These are phyloP conservation scores for Lithocarpus polystachyus DNA, from an alignment of 306 rosid species.

Conservation along the genomic window DNA sequence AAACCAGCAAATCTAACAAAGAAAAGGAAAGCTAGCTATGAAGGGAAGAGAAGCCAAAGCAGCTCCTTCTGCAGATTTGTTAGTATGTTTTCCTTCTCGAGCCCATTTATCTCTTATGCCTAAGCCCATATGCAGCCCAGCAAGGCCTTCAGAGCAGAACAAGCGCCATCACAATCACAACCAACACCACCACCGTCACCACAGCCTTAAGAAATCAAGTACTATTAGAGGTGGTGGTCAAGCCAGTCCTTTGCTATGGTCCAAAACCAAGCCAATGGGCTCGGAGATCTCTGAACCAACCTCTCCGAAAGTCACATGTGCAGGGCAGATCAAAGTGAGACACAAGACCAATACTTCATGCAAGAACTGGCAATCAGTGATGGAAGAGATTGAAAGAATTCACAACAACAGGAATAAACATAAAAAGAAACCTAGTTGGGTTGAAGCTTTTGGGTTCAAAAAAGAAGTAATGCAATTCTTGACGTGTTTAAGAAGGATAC, in stretches of 20 bases:
- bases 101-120: conserved; percentile 71
- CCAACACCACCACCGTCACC: too few relatives aligned
- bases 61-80: conserved; percentile 65
- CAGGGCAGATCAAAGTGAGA: conserved; percentile 88
- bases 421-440: conserved; percentile 57
- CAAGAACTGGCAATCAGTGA: conserved; percentile 86
- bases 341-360: conserved; percentile 41
- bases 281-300: conserved; percentile 75
- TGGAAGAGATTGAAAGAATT: conserved; percentile 94
- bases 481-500: conserved; percentile 63
- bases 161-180: conserved; percentile 36
- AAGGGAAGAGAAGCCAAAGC: conserved; percentile 55
- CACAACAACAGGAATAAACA: conserved; percentile 46
- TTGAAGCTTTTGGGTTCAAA: conserved; percentile 66
- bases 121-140: conserved; percentile 86
- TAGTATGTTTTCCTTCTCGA: conserved; percentile 89
- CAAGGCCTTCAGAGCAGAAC: conserved; percentile 47
- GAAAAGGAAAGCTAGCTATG: conserved; percentile 20
- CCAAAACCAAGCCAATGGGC: conserved; percentile 61
- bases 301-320: conserved; percentile 91
- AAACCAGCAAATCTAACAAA: background rate
- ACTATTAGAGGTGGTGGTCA: conserved; percentile 24
- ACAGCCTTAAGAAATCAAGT: too few relatives aligned
- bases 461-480: conserved; percentile 83
- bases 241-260: conserved; percentile 70